Percentiles rank a stretch among this genome's conserved stretches.
These are phyloP conservation scores for Lentinula boryana DNA, from an alignment of 768 basidiomycete species.

Conservation along the genomic window DNA sequence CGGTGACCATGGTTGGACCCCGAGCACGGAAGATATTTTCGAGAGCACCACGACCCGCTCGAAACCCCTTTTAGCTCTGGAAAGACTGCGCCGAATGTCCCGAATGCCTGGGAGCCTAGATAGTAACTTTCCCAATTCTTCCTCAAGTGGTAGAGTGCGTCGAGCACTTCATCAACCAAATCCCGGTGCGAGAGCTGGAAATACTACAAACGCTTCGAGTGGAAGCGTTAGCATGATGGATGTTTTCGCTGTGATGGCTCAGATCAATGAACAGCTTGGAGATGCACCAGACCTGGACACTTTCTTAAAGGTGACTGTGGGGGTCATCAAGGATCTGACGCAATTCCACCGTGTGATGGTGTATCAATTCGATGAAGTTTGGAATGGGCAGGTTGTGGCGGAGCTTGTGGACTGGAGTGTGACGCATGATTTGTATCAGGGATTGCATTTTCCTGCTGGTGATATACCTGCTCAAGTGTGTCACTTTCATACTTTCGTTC, in stretches of 20 bases:
- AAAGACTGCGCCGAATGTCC: slow-evolving; percentile 53
- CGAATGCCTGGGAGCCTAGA: slow-evolving; percentile 10
- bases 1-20: slow-evolving; percentile 32
- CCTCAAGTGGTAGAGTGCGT: not conserved
- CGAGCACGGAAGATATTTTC: slow-evolving; percentile 52
- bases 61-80: slow-evolving; percentile 64
- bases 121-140: not conserved
- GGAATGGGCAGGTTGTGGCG: slow-evolving; percentile 74
- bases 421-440: slow-evolving; percentile 67
- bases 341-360: slow-evolving; percentile 79
- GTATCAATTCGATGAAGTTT: slow-evolving; percentile 78
- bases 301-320: slow-evolving; percentile 70
- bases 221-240: slow-evolving; percentile 64
- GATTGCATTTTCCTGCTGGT: slow-evolving; percentile 63
- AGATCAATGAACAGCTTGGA: slow-evolving; percentile 77
- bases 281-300: slow-evolving; percentile 57
- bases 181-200: not conserved
- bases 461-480: slow-evolving; percentile 64
- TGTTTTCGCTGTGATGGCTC: slow-evolving; percentile 69
- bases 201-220: slow-evolving; percentile 6
- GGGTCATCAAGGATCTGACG: slow-evolving; percentile 68
- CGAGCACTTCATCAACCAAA: not conserved
- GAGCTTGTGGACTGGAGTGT: slow-evolving; percentile 76
- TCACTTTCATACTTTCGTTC: not conserved
- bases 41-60: slow-evolving; percentile 66